Evolutionary conservation across 1,139 yeast species (phyloP).

Genomic region (Suhomyces choctaworum): DNA sequence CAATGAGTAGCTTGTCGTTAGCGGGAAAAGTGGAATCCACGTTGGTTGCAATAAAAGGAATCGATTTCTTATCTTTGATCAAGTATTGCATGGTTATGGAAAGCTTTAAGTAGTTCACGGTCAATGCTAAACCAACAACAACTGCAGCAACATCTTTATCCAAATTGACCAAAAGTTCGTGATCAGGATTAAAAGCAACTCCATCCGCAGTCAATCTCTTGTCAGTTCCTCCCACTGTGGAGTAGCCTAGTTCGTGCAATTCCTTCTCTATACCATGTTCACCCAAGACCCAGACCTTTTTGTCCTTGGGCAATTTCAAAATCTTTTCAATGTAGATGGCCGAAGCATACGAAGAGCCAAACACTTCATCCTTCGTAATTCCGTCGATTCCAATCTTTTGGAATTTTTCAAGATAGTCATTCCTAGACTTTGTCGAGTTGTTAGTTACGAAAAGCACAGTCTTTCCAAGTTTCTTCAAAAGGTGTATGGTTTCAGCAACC

Average conservation of each 20-base stretch:
- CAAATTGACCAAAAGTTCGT: constrained; percentile 40
- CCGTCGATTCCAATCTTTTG: constrained; percentile 65
- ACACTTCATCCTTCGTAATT: constrained; percentile 70
- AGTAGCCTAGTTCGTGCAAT: constrained; percentile 42
- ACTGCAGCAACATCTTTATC: constrained; percentile 85
- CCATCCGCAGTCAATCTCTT: constrained; percentile 31
- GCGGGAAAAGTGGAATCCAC: constrained; percentile 93
- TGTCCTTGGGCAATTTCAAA: constrained; percentile 63
- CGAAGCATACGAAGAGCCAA: constrained; percentile 89
- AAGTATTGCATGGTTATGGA: constrained; percentile 83
- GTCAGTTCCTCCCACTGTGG: constrained; percentile 46
- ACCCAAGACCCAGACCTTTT: constrained; percentile 53
- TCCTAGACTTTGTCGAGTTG: constrained; percentile 88
- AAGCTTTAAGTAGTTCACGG: constrained; percentile 76
- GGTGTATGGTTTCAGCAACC: constrained; percentile 39
- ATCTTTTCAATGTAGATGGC: constrained; percentile 84
- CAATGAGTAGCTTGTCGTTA: constrained; percentile 81
- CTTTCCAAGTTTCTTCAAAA: constrained; percentile 45
- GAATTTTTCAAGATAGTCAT: constrained; percentile 75
- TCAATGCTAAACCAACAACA: constrained; percentile 79
- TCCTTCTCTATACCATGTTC: constrained; percentile 48
- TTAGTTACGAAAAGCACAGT: constrained; percentile 87
- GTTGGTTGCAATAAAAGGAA: constrained; percentile 90
- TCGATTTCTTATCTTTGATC: constrained; percentile 53
- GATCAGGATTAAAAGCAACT: constrained; percentile 35